Base-by-base conservation (phyloP, 805 yeast species). In the Grigorovia jiainica region DNA sequence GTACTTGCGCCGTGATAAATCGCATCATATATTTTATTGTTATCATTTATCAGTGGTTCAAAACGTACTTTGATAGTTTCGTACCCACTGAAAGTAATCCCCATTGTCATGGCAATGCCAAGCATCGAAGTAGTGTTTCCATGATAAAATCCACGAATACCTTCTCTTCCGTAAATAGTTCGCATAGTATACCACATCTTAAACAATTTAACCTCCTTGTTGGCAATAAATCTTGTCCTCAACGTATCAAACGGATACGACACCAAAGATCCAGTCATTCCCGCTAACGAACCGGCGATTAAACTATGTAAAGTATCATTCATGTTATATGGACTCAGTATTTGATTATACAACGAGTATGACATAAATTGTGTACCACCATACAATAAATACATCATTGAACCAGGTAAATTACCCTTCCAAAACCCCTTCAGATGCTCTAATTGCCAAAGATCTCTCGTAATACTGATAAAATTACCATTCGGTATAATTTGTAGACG, bases 371-470 rank as follows among this genome's bases (percentile, higher is more conserved):
- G 97, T 0, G 76, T 65, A 0, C 85, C 85, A 10, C 97, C 96
- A 53, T 90, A 92, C 9, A 83, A 50, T 11, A 90, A 66, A 54
- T 92, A 92, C 78, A 92, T 75, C 31, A 78, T 60, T 48, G 87
- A 87, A 0, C 97, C 98, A 0, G 98, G 95, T 0, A 86, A 71
- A 57, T 92, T 92, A 0, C 98, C 98, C 58, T 87, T 89, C 97
- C 97, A 92, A n/a, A 90, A 67, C 0, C 87, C 90, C 3, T 60
- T 46, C 0, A 80, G 34, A 1, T 95, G 95, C 60, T 90, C 97
- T 27, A 75, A 68, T 16, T 59, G 56, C 1, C 72, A 47, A 1
- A 87, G 71, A 1, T 66, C 58, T 11, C 46, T 47, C 37, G 76
- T 57, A 0, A 79, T 67, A 16, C 17, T 27, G 4, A 17, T 11